Evolutionary conservation across 2,329 filamentous ascomycete species (phyloP).

Genomic region (Diaporthe helianthi): DNA sequence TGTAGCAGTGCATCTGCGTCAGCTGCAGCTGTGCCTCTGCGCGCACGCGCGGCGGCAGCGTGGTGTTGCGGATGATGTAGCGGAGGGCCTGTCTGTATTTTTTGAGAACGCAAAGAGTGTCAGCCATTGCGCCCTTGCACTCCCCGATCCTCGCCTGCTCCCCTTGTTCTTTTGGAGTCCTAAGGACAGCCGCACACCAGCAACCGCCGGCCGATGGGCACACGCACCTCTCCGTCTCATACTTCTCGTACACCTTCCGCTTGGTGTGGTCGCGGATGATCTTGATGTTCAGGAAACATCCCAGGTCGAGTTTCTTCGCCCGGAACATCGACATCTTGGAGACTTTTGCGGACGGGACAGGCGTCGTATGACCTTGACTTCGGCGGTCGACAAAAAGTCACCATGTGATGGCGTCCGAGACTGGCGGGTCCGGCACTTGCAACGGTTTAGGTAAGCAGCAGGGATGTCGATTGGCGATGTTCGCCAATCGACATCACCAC

Average conservation of each 20-base stretch:
- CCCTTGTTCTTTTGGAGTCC: too few relatives aligned
- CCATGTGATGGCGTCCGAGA: not conserved
- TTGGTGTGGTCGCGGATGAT: slow-evolving; percentile 96
- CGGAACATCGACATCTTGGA: slow-evolving; percentile 83
- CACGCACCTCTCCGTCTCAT: slow-evolving; percentile 84
- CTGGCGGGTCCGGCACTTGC: not conserved
- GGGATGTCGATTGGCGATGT: too few relatives aligned
- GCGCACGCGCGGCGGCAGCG: slow-evolving; percentile 79
- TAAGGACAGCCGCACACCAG: not conserved
- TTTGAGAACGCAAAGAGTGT: not conserved
- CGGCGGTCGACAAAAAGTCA: not conserved
- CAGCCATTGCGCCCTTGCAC: not conserved
- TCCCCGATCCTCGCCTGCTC: not conserved
- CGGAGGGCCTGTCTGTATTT: slow-evolving; percentile 80
- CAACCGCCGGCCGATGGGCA: not conserved
- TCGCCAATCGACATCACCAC: not conserved
- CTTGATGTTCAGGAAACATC: slow-evolving; percentile 85
- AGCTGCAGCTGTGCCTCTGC: slow-evolving; percentile 93
- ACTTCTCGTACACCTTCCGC: slow-evolving; percentile 86
- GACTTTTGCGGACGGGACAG: not conserved
- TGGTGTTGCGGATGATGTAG: slow-evolving; percentile 93
- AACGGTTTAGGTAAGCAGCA: slow-evolving; percentile 7
- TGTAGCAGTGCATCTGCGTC: slow-evolving; percentile 95
- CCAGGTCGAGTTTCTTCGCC: slow-evolving; percentile 87
- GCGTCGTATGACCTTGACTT: slow-evolving; percentile 13